Conservation (phyloP, 1,139 yeast species). For the Hyphopichia khmerensis region DNA sequence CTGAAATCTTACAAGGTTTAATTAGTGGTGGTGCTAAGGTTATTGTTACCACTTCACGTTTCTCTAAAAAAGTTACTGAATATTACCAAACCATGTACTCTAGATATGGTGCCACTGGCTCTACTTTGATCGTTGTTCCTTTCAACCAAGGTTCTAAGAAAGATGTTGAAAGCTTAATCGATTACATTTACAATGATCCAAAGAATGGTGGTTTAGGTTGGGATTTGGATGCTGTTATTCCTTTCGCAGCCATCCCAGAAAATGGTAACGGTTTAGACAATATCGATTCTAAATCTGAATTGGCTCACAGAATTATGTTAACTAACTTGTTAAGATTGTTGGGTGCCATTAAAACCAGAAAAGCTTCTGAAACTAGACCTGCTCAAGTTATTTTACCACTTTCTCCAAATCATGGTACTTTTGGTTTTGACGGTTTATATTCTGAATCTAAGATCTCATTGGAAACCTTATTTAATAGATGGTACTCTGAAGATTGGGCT, state of each 20-base stretch:
- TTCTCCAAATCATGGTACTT: slow-evolving; percentile 98
- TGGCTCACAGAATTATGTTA: slow-evolving; percentile 97
- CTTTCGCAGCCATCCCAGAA: slow-evolving; percentile 99
- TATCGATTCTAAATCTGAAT: slow-evolving; percentile 92
- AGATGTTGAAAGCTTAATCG: slow-evolving; percentile 83
- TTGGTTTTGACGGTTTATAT: slow-evolving; percentile 96
- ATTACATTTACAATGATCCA: slow-evolving; percentile 77
- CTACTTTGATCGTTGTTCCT: slow-evolving; percentile 92
- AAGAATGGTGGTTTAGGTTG: slow-evolving; percentile 94
- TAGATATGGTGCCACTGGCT: slow-evolving; percentile 87
- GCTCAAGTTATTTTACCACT: slow-evolving; percentile 96
- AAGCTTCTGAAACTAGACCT: slow-evolving; percentile 91
- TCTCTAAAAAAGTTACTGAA: slow-evolving; percentile 91
- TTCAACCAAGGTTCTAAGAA: slow-evolving; percentile 97
- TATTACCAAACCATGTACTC: slow-evolving; percentile 93
- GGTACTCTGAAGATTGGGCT: slow-evolving; percentile 98
- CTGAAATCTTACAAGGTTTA: slow-evolving; percentile 92
- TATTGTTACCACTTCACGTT: slow-evolving; percentile 92
- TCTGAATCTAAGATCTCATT: slow-evolving; percentile 94
- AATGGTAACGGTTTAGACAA: slow-evolving; percentile 93
- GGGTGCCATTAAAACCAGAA: slow-evolving; percentile 86
- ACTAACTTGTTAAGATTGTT: slow-evolving; percentile 90
- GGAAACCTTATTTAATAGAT: slow-evolving; percentile 96
- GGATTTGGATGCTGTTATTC: slow-evolving; percentile 95
- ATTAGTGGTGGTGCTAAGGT: slow-evolving; percentile 98